These are phyloP conservation scores for Balakata baccata DNA, from an alignment of 345 rosid species.

Conservation along the genomic window DNA sequence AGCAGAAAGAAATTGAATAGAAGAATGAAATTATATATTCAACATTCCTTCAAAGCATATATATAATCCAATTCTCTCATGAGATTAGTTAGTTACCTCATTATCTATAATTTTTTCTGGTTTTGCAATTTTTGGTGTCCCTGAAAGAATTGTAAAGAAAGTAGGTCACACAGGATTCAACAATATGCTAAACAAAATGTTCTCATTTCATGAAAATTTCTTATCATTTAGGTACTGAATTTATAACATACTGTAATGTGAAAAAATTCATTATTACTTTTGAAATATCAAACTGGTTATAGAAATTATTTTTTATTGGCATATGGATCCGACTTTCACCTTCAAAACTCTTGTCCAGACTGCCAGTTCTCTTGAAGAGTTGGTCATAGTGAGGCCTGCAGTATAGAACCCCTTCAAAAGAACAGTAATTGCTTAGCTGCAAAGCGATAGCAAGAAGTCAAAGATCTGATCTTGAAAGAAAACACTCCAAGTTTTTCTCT, in stretches of 20 bases:
- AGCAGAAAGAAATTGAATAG: background rate
- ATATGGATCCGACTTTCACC: slow-evolving; percentile 24
- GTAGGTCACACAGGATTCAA: background rate
- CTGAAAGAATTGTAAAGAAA: slow-evolving; percentile 24
- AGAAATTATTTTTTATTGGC: no score
- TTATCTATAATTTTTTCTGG: slow-evolving; percentile 40
- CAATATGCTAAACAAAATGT: no score
- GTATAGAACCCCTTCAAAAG: slow-evolving; percentile 65
- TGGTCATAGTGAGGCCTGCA: slow-evolving; percentile 71
- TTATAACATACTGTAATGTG: no score
- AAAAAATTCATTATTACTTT: no score
- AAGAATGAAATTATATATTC: background rate
- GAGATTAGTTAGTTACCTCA: slow-evolving; percentile 36
- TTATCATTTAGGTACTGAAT: no score
- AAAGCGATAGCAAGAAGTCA: background rate
- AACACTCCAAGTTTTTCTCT: no score
- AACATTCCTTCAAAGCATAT: background rate
- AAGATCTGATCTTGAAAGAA: background rate
- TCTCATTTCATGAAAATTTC: no score
- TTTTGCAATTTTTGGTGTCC: slow-evolving; percentile 54
- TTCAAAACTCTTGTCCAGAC: slow-evolving; percentile 62
- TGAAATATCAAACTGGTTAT: no score
- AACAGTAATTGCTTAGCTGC: slow-evolving; percentile 58
- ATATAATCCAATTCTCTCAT: background rate
- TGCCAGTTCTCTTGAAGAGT: slow-evolving; percentile 65